Evolutionary conservation across 768 basidiomycete species (phyloP).

Genomic region (Mycena pura): DNA sequence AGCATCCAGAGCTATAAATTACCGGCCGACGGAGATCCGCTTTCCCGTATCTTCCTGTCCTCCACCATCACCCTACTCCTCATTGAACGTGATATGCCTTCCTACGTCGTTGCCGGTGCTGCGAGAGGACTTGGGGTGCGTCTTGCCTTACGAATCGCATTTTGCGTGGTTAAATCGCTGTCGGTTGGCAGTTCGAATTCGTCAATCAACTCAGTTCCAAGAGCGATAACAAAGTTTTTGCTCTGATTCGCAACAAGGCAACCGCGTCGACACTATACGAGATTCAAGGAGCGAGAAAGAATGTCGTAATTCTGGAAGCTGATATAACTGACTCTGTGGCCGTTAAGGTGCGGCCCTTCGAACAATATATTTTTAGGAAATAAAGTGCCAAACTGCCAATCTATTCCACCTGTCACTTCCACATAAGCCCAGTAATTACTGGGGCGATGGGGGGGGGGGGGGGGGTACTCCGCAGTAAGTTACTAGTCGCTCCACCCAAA

Average conservation of each 20-base stretch:
- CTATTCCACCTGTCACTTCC: too few species aligned
- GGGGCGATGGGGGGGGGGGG: too few species aligned
- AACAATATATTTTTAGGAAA: slow-evolving; percentile 9
- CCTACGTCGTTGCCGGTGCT: slow-evolving; percentile 18
- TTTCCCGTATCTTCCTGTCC: neutral
- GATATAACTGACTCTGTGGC: slow-evolving; percentile 16
- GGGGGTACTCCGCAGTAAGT: too few species aligned
- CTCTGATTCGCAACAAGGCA: slow-evolving; percentile 16
- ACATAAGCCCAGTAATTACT: too few species aligned
- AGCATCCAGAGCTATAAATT: neutral
- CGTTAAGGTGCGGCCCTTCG: slow-evolving; percentile 16
- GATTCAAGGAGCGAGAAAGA: slow-evolving; percentile 13
- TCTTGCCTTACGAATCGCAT: slow-evolving; percentile 6
- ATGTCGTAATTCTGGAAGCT: slow-evolving; percentile 11
- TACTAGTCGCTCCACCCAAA: too few species aligned
- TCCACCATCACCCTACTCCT: neutral
- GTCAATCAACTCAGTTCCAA: slow-evolving; percentile 20
- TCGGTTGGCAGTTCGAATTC: slow-evolving; percentile 17
- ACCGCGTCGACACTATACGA: slow-evolving; percentile 14
- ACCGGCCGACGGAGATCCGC: neutral
- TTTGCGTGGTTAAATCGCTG: slow-evolving; percentile 4
- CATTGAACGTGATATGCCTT: slow-evolving; percentile 5
- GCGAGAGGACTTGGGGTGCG: slow-evolving; percentile 19
- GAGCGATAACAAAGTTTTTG: slow-evolving; percentile 17
- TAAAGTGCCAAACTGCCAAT: slow-evolving; percentile 5